phyloP scores from a whole-genome alignment of 495 filamentous ascomycete genomes.

The Podospora didyma region DNA sequence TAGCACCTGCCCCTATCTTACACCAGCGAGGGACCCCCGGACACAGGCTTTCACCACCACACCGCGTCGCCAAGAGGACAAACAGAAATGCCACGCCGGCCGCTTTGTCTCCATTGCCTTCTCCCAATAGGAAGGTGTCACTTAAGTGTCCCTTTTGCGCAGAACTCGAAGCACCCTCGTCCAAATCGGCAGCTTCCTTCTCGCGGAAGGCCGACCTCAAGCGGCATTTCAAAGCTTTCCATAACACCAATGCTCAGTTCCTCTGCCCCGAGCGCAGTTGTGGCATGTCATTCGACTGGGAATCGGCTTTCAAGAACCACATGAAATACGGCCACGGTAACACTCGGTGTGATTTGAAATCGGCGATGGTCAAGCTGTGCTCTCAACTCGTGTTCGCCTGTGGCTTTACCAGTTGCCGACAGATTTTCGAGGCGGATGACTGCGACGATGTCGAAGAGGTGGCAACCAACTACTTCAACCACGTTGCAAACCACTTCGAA shows the following conservation, averaged over 20 bases:
- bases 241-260: conserved; percentile 21
- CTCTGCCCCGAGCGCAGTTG: conserved; percentile 20
- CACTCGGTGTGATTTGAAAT: conserved; percentile 6
- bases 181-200: too few relatives aligned
- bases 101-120: conserved; percentile 3
- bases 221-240: conserved; percentile 23
- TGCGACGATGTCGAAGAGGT: conserved; percentile 11
- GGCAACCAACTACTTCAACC: conserved; percentile 21
- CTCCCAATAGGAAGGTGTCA: conserved; percentile 11
- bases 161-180: conserved; percentile 17
- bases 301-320: conserved; percentile 19
- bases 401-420: conserved; percentile 22
- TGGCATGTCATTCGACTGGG: conserved; percentile 21
- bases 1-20: background rate
- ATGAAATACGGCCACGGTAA: conserved; percentile 18
- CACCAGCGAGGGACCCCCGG: background rate
- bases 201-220: conserved; percentile 23
- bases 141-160: conserved; percentile 26
- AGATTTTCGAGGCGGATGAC: conserved; percentile 19
- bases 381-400: conserved; percentile 26
- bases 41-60: background rate
- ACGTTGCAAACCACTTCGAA: conserved; percentile 23
- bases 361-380: conserved; percentile 12
- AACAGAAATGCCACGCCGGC: conserved; percentile 1
- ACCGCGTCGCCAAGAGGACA: conserved; percentile 1